Evolutionary conservation across 805 yeast genomes (phyloP).

Genomic region (Starmera dryadoides): DNA sequence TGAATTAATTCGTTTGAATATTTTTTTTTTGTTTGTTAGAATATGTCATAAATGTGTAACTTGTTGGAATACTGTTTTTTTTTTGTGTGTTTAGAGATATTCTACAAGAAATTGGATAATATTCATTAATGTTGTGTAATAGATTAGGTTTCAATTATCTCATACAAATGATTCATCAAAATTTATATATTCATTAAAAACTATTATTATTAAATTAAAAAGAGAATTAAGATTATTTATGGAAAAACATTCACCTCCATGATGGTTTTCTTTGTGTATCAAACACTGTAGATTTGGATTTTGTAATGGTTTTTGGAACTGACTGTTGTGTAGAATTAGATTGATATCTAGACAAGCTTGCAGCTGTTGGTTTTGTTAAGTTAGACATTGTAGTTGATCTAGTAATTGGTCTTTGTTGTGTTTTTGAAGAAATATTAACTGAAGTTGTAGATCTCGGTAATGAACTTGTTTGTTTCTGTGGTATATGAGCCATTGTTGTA

Average conservation of each 20-base stretch:
- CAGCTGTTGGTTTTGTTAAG: slow-evolving; percentile 12
- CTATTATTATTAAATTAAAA: no score
- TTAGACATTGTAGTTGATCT: background rate
- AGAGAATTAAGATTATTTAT: no score
- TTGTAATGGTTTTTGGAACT: slow-evolving; percentile 4
- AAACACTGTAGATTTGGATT: slow-evolving; percentile 5
- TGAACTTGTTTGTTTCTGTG: slow-evolving; percentile 3
- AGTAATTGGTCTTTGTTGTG: background rate
- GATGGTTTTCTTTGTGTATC: slow-evolving; percentile 8
- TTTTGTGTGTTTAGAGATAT: no score
- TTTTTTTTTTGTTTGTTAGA: no score
- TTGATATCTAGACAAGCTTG: slow-evolving; percentile 11
- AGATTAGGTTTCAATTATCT: no score
- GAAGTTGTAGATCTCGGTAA: slow-evolving; percentile 1
- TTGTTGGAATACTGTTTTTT: no score
- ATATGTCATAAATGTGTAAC: no score
- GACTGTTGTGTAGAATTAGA: slow-evolving; percentile 1
- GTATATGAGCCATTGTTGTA: background rate
- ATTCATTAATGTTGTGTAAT: no score
- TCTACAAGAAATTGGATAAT: no score
- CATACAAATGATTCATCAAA: no score
- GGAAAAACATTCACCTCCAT: slow-evolving; percentile 13
- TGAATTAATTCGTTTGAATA: no score
- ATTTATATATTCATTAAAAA: no score
- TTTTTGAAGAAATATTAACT: background rate